Conservation (phyloP, 345 rosid species). For the Arabis hirsuta region DNA sequence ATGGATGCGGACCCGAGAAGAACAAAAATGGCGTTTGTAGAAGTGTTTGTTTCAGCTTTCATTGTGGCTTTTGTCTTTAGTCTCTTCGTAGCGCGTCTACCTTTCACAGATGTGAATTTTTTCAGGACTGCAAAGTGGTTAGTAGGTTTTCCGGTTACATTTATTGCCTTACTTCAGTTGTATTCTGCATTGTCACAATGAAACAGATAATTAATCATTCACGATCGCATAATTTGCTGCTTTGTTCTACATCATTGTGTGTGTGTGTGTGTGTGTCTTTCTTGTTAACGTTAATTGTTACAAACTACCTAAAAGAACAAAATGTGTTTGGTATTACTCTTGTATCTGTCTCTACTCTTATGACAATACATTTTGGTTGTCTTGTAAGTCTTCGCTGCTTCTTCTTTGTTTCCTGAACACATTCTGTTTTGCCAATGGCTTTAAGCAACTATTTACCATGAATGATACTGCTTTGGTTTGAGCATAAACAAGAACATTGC, state of each 20-base stretch:
- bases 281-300: not conserved
- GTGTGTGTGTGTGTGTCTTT: not conserved
- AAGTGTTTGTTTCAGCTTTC: slow-evolving; percentile 22
- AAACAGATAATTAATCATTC: slow-evolving; percentile 10
- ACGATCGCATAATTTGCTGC: not conserved
- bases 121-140: slow-evolving; percentile 29
- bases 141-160: slow-evolving; percentile 28
- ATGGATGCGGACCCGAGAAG: not conserved
- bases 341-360: not conserved
- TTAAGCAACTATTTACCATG: not conserved
- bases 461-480: slow-evolving; percentile 54
- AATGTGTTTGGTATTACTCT: not conserved
- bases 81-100: slow-evolving; percentile 22
- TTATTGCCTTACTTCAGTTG: slow-evolving; percentile 17
- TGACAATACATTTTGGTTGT: not conserved
- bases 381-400: slow-evolving; percentile 10
- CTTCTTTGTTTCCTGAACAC: too few species aligned
- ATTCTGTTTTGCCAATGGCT: not conserved
- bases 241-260: slow-evolving; percentile 3
- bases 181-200: slow-evolving; percentile 1
- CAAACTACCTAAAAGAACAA: slow-evolving; percentile 1
- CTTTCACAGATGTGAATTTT: slow-evolving; percentile 18
- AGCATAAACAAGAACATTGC: slow-evolving; percentile 71
- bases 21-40: slow-evolving; percentile 2
- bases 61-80: slow-evolving; percentile 24